Conservation (phyloP, 2,329 filamentous ascomycete genomes). For the Colletotrichum destructivum region DNA sequence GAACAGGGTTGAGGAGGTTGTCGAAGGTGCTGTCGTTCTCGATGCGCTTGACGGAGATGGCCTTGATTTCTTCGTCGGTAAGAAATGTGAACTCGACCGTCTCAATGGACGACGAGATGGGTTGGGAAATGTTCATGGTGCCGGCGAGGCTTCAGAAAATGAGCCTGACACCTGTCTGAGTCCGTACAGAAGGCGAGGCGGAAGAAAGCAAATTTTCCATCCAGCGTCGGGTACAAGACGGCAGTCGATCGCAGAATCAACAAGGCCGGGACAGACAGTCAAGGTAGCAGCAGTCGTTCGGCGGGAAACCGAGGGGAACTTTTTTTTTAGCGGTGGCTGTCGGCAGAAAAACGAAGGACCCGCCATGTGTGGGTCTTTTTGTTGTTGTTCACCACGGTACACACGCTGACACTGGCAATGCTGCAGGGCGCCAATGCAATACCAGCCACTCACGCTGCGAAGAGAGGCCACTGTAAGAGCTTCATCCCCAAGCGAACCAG, state of each 20-base stretch:
- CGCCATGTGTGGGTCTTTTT: background rate
- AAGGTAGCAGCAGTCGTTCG: background rate
- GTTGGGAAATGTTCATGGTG: conserved; percentile 82
- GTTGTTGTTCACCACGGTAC: background rate
- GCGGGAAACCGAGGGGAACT: conserved; percentile 34
- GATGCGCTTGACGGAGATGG: conserved; percentile 93
- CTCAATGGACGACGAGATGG: conserved; percentile 85
- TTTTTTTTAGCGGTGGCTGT: conserved; percentile 63
- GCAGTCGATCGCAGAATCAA: conserved; percentile 32
- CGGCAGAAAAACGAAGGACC: conserved; percentile 56
- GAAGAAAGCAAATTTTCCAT: conserved; percentile 35
- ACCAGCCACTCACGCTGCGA: background rate
- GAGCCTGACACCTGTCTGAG: conserved; percentile 29
- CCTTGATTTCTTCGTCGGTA: conserved; percentile 84
- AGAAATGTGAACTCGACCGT: conserved; percentile 93
- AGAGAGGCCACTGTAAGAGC: background rate
- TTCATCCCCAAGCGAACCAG: background rate
- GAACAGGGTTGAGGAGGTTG: conserved; percentile 88
- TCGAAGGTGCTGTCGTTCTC: conserved; percentile 97
- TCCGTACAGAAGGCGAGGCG: conserved; percentile 27
- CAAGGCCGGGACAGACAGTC: conserved; percentile 9
- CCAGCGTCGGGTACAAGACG: conserved; percentile 21
- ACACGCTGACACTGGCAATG: background rate
- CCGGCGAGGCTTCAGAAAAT: conserved; percentile 29
- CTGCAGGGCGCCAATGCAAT: conserved; percentile 1